Base-by-base conservation (phyloP, 352 stramenopile species). In the Phytophthora boehmeriae region DNA sequence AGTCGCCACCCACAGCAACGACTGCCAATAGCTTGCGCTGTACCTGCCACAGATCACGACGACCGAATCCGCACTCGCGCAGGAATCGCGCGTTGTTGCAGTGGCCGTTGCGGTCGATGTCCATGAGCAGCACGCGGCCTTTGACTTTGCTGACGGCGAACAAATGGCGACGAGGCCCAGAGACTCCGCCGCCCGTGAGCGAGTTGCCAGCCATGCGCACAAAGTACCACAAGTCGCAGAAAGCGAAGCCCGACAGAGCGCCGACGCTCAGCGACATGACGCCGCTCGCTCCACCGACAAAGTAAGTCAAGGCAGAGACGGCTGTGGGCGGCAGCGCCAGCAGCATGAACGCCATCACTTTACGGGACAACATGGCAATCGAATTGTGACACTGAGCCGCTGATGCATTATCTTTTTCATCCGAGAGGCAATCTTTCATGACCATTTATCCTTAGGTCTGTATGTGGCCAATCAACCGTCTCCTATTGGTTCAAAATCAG, bases 21-120 rank as follows among this genome's bases (percentile, higher is more conserved):
- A 8, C 42, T 41, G 9, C 16, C 14, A 34, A 25, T 9, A 19
- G 36, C 11, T 13, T 38, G 11, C 17, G 46, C 27, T 72, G 10
- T 78, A 95, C 87, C 76, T 93, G 80, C 88, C 88, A 96, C 34
- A 95, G 67, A 35, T 92, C 71, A 17, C 86, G 80, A 0, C 88
- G 78, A 0, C 80, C 88, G 44, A 93, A 93, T 42, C 84, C 84
- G 42, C 86, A 95, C 67, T 93, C 88, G n/a, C 88, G 82, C 42
- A 96, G 56, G 61, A 90, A 93, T 20, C 88, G 73, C 46, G 88
- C 82, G 35, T 96, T 96, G 64, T 94, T 96, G 67, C 69, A 96
- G 56, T 96, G 88, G 4, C 79, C 86, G 46, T 96, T 96, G 42
- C 88, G 86, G 56, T 96, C 88, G 38, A 96, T 88, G 41, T 95